These are phyloP conservation scores for Colletotrichum noveboracense DNA, from an alignment of 2,329 filamentous ascomycete genomes.

Conservation along the genomic window DNA sequence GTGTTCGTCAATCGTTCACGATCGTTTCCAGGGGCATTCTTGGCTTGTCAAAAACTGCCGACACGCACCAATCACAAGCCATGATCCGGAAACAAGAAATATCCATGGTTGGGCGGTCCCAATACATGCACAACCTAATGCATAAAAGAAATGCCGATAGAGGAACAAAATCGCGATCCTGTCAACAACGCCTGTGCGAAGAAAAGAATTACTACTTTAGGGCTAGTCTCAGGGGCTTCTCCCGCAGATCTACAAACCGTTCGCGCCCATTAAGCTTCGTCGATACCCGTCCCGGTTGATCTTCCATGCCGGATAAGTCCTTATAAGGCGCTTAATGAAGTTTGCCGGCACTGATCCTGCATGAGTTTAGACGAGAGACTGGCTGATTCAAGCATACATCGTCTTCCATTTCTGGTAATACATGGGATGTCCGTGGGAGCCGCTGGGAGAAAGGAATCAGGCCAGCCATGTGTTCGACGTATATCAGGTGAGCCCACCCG, in stretches of 20 bases:
- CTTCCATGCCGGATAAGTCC: neutral
- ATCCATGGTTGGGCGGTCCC: neutral
- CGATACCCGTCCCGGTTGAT: neutral
- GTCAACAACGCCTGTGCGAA: neutral
- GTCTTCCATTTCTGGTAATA: neutral
- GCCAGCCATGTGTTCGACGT: neutral
- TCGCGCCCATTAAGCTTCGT: neutral
- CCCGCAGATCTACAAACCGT: conserved; percentile 1
- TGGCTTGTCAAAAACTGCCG: neutral
- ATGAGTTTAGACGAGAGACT: neutral
- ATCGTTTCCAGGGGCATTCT: neutral
- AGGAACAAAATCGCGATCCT: neutral
- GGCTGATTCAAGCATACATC: neutral
- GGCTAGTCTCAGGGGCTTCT: neutral
- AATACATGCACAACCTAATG: neutral
- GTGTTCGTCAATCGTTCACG: neutral
- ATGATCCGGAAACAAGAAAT: neutral
- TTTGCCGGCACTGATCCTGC: neutral
- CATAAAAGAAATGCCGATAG: neutral
- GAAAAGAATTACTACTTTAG: neutral
- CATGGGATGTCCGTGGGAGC: neutral
- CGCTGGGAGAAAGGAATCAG: neutral
- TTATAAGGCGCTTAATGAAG: neutral
- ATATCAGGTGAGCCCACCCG: neutral
- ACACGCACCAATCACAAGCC: neutral